phyloP scores from a whole-genome alignment of 306 rosid genomes.

The Acacia acuminata region DNA sequence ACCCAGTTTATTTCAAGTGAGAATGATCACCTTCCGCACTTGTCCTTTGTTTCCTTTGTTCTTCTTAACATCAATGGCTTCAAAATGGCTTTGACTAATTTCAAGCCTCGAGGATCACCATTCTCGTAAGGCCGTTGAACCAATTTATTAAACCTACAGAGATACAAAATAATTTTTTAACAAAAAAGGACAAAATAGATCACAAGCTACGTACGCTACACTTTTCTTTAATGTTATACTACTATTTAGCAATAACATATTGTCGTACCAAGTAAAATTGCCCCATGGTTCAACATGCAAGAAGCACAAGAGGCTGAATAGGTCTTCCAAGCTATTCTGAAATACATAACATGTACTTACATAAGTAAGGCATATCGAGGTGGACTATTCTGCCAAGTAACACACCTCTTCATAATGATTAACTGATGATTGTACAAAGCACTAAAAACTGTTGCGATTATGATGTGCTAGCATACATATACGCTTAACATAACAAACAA shows the following conservation, averaged over 20 bases:
- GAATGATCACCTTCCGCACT: neutral
- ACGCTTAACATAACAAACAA: constrained; percentile 1
- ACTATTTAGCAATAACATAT: neutral
- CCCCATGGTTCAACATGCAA: constrained; percentile 94
- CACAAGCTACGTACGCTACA: neutral
- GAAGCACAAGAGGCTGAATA: constrained; percentile 78
- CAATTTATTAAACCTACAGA: constrained; percentile 76
- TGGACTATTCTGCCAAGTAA: constrained; percentile 9
- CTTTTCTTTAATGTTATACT: neutral
- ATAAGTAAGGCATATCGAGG: neutral
- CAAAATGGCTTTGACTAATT: constrained; percentile 54
- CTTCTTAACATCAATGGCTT: constrained; percentile 17
- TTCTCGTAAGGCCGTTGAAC: constrained; percentile 66
- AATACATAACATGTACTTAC: constrained; percentile 25
- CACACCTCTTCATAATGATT: neutral
- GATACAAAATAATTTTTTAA: neutral
- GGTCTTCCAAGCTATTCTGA: constrained; percentile 91
- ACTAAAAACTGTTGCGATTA: neutral
- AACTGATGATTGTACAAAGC: neutral
- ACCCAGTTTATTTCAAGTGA: neutral
- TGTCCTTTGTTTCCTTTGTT: constrained; percentile 7
- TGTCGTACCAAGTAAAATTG: constrained; percentile 75
- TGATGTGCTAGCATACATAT: neutral
- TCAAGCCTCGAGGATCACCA: constrained; percentile 13
- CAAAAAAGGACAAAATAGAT: neutral